A percentile compares a stretch with the other conserved stretches of the same genome.
Evolutionary conservation across 441 rosid genomes (phyloP).

Genomic region (Gossypium davidsonii): DNA sequence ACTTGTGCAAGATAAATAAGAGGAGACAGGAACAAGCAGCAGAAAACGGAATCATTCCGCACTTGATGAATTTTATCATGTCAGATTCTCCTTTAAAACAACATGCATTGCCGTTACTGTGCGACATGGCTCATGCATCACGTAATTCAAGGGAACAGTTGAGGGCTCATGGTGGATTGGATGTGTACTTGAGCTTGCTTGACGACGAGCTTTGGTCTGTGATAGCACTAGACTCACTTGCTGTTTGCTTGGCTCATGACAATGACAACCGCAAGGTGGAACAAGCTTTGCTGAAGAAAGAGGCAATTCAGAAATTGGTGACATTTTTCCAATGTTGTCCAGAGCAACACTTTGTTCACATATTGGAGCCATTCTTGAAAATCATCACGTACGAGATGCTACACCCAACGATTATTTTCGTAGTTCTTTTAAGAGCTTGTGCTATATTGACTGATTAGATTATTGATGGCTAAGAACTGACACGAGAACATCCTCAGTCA

Average conservation of each 20-base stretch:
- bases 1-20: conserved; percentile 95
- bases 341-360: conserved; percentile 87
- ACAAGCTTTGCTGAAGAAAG: conserved; percentile 81
- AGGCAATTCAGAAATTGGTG: conserved; percentile 81
- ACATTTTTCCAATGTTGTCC: conserved; percentile 89
- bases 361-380: conserved; percentile 96
- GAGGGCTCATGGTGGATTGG: conserved; percentile 4
- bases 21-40: conserved; percentile 99
- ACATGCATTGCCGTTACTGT: conserved; percentile 76
- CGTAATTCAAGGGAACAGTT: conserved; percentile 1
- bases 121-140: conserved; percentile 35
- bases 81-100: conserved; percentile 76
- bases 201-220: conserved; percentile 84
- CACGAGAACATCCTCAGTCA: background rate
- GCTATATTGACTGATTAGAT: background rate
- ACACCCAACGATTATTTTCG: background rate
- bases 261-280: conserved; percentile 68
- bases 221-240: conserved; percentile 91
- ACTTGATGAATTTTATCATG: conserved; percentile 77
- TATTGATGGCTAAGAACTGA: background rate
- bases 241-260: conserved; percentile 67
- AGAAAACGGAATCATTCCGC: conserved; percentile 96
- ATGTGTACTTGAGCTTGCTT: conserved; percentile 56
- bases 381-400: conserved; percentile 62
- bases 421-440: background rate